Percentiles rank a stretch among this genome's conserved stretches.
Evolutionary conservation across 345 rosid species (phyloP).

Genomic region (Eucalyptus cloeziana): DNA sequence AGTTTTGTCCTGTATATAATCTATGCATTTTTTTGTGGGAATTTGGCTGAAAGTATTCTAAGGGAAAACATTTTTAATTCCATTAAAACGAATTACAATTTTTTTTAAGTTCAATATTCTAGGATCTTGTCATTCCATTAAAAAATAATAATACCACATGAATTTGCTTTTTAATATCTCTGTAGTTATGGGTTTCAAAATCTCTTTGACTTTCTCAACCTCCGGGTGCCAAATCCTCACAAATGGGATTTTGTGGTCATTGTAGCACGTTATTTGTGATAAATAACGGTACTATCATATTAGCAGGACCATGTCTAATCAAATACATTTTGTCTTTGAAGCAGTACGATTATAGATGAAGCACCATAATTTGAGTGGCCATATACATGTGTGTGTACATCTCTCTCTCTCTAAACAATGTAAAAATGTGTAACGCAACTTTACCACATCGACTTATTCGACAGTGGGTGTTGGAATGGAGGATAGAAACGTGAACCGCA

Average conservation of each 20-base stretch:
- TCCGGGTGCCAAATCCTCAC: neutral
- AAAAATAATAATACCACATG: neutral
- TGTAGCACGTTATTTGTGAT: neutral
- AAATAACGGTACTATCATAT: neutral
- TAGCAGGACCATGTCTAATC: neutral
- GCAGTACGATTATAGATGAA: neutral
- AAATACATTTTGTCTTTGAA: neutral
- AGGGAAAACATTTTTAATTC: no score
- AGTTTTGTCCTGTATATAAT: no score
- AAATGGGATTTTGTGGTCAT: neutral
- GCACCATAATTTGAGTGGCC: neutral
- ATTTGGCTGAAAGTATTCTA: no score
- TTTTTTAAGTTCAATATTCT: no score
- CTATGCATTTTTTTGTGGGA: no score
- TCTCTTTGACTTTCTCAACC: neutral
- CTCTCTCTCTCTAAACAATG: neutral
- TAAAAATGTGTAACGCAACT: neutral
- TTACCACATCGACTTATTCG: neutral
- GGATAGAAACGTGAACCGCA: neutral
- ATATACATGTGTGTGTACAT: neutral
- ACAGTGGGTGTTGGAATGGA: neutral
- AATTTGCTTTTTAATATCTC: neutral
- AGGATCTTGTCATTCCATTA: no score
- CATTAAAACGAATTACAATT: no score
- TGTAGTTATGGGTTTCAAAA: no score